Evolutionary conservation across 352 stramenopile genomes (phyloP).

Genomic region (Saprolegnia diclina): DNA sequence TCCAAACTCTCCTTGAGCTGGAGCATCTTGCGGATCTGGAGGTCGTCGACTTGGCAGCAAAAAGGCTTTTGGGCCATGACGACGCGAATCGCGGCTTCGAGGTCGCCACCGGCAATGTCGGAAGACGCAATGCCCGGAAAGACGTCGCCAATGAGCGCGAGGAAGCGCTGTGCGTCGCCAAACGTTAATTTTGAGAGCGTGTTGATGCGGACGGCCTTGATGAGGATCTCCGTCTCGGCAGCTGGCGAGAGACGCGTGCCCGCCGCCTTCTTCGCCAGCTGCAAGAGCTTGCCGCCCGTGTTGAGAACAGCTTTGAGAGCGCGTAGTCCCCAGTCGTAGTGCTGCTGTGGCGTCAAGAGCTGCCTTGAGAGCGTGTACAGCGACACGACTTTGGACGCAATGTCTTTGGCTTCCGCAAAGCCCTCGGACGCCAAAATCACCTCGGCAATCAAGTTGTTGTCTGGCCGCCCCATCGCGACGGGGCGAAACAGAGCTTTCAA

Average conservation of each 20-base stretch:
- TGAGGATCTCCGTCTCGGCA: conserved; percentile 88
- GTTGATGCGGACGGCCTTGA: conserved; percentile 94
- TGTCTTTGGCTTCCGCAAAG: conserved; percentile 85
- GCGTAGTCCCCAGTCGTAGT: conserved; percentile 93
- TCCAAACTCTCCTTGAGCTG: conserved; percentile 94
- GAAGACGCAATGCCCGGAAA: conserved; percentile 85
- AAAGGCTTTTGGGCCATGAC: conserved; percentile 89
- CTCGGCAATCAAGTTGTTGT: conserved; percentile 93
- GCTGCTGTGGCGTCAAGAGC: conserved; percentile 83
- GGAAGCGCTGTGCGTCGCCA: conserved; percentile 83
- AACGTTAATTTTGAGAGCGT: conserved; percentile 95
- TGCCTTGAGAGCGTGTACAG: conserved; percentile 87
- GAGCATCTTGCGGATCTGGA: conserved; percentile 93
- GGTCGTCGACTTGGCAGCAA: conserved; percentile 80
- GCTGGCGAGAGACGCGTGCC: conserved; percentile 48
- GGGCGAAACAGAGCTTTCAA: conserved; percentile 93
- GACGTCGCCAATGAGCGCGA: conserved; percentile 90
- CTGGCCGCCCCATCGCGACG: conserved; percentile 87
- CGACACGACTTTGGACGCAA: conserved; percentile 88
- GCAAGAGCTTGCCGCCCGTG: conserved; percentile 88
- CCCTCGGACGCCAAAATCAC: conserved; percentile 90
- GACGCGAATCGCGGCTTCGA: conserved; percentile 81
- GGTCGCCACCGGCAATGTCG: conserved; percentile 73
- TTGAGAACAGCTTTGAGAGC: conserved; percentile 93
- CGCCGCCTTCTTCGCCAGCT: conserved; percentile 68